phyloP scores from a whole-genome alignment of 2,329 filamentous ascomycete species.

The Mycogone perniciosa region DNA sequence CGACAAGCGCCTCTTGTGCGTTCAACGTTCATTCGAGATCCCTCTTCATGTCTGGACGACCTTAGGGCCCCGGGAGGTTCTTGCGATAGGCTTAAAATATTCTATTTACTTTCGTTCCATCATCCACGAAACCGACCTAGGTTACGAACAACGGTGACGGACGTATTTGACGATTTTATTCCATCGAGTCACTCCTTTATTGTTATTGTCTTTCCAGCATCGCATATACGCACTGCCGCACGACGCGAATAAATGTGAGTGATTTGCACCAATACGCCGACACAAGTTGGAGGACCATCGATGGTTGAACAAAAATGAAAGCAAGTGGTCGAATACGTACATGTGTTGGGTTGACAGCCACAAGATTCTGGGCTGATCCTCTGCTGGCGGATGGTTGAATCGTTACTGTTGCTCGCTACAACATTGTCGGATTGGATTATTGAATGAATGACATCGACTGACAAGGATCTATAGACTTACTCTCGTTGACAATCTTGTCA shows the following conservation, averaged over 20 bases:
- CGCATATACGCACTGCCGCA: conserved; percentile 13
- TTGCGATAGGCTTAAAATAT: conserved; percentile 23
- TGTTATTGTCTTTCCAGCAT: conserved; percentile 3
- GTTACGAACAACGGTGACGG: conserved; percentile 14
- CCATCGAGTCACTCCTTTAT: conserved; percentile 44
- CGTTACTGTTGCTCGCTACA: too few species aligned
- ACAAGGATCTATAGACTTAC: conserved; percentile 27
- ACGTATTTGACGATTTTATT: conserved; percentile 27
- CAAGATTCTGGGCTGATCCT: too few species aligned
- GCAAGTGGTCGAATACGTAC: too few species aligned
- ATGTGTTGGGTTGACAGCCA: too few species aligned
- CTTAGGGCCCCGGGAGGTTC: conserved; percentile 25
- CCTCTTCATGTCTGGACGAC: conserved; percentile 21
- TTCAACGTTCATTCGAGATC: conserved; percentile 17
- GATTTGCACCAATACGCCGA: neutral
- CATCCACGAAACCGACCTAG: neutral
- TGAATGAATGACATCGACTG: conserved; percentile 8
- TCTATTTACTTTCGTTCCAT: conserved; percentile 19
- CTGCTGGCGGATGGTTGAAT: too few species aligned
- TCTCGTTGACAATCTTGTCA: conserved; percentile 51
- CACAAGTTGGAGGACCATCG: too few species aligned
- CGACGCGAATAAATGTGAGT: conserved; percentile 18
- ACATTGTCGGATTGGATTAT: neutral
- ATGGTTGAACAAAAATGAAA: too few species aligned
- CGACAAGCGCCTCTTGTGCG: conserved; percentile 24